Evolutionary conservation across 2,329 filamentous ascomycete species (phyloP).

Genomic region (Mycosphaerelloides madeirae): DNA sequence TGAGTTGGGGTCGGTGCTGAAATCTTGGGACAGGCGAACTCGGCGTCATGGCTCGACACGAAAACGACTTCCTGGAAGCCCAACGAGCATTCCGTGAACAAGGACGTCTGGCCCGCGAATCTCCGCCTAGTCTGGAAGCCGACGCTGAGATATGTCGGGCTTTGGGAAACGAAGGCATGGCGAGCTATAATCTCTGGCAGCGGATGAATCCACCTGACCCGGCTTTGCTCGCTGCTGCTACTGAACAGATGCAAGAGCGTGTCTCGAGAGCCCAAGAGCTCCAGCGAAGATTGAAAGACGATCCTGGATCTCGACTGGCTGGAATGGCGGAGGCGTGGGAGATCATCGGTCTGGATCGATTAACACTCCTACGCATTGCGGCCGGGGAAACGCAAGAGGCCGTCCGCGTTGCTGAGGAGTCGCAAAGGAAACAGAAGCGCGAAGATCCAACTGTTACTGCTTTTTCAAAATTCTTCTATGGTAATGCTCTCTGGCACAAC

Average conservation of each 20-base stretch:
- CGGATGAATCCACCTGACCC: neutral
- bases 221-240: neutral
- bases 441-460: neutral
- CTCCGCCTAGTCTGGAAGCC: neutral
- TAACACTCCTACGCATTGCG: neutral
- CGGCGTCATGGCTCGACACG: neutral
- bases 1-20: no score
- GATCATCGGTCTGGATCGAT: neutral
- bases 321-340: neutral
- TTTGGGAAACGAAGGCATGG: constrained; percentile 1
- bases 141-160: constrained; percentile 3
- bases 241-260: neutral
- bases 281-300: neutral
- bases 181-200: neutral
- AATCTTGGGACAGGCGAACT: constrained; percentile 1
- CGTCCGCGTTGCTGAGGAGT: neutral
- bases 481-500: neutral
- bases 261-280: neutral
- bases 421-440: neutral
- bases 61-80: neutral
- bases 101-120: neutral
- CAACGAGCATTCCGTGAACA: neutral
- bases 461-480: constrained; percentile 1
- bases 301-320: neutral
- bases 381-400: neutral